Conservation (phyloP, 1,284 basidiomycete species). For the Rhodotorula sp. region DNA sequence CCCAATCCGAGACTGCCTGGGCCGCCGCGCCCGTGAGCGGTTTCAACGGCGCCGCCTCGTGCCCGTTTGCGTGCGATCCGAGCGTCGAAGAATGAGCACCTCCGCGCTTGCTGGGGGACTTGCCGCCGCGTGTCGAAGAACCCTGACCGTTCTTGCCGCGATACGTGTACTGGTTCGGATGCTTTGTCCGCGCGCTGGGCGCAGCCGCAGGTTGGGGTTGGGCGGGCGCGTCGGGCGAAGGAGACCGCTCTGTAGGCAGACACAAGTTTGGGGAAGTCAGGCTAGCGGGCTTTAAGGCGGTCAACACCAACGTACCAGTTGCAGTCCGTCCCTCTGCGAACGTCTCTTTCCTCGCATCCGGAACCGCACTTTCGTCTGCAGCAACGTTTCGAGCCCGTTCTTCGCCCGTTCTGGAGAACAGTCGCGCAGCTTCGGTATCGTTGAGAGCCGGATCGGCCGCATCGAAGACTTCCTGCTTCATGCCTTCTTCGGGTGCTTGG, state of each 20-base stretch:
- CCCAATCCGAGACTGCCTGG: slow-evolving; percentile 62
- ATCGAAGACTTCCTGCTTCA: not conserved
- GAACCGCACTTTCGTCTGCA: not conserved
- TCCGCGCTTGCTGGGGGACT: slow-evolving; percentile 24
- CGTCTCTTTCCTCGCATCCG: not conserved
- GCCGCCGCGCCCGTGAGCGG: not conserved
- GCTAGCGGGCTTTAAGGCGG: not conserved
- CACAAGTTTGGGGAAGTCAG: not conserved
- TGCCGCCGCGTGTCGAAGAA: slow-evolving; percentile 43
- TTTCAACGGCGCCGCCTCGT: not conserved
- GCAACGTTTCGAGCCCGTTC: not conserved
- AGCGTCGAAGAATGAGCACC: slow-evolving; percentile 32
- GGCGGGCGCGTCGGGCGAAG: not conserved
- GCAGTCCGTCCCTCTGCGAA: not conserved
- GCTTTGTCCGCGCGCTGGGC: slow-evolving; percentile 44
- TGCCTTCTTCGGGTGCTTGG: not conserved
- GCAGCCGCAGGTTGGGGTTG: not conserved
- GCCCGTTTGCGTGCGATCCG: not conserved
- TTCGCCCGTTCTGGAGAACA: no score
- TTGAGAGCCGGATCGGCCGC: not conserved
- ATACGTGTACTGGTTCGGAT: slow-evolving; percentile 63
- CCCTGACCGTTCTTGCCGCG: slow-evolving; percentile 52
- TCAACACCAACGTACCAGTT: no score
- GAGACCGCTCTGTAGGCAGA: not conserved
- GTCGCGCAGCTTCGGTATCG: not conserved